A percentile compares a stretch with the other conserved stretches of the same genome.
Conservation (phyloP, 305 asterid genomes). For the Vinca major region DNA sequence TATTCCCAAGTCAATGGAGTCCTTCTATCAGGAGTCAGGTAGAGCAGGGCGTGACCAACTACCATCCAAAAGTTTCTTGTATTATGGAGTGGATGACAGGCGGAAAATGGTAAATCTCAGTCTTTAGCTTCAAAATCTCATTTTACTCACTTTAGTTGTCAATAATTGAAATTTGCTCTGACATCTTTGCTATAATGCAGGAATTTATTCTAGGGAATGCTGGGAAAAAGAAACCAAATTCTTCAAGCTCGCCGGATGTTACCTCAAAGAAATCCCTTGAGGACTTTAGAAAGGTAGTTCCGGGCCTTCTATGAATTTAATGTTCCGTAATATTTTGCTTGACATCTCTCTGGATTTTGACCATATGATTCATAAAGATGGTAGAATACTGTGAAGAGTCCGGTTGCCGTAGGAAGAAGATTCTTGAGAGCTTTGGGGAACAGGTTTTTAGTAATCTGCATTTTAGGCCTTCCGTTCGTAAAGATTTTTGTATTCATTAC, state of each 20-base stretch:
- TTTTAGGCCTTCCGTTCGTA: constrained; percentile 14
- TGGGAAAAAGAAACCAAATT: constrained; percentile 47
- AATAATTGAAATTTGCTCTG: constrained; percentile 17
- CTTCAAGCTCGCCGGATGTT: constrained; percentile 47
- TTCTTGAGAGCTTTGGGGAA: constrained; percentile 84
- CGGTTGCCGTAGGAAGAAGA: constrained; percentile 86
- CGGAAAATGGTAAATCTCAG: constrained; percentile 53
- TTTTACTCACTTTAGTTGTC: constrained; percentile 7
- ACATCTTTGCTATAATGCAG: constrained; percentile 28
- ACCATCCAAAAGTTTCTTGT: constrained; percentile 81
- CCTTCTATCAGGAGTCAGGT: constrained; percentile 98
- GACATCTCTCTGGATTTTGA: constrained; percentile 15
- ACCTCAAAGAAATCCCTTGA: constrained; percentile 62
- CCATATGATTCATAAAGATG: constrained; percentile 43
- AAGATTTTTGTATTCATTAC: constrained; percentile 10
- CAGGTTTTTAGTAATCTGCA: constrained; percentile 37
- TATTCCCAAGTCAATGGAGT: constrained; percentile 92
- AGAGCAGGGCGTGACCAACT: constrained; percentile 98
- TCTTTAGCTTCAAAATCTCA: not conserved
- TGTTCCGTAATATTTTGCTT: constrained; percentile 1
- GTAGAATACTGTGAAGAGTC: constrained; percentile 75
- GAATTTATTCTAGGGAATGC: constrained; percentile 69
- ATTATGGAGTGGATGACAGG: constrained; percentile 82
- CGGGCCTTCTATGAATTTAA: constrained; percentile 12
- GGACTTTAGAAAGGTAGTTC: constrained; percentile 59